A percentile compares a stretch with the other conserved stretches of the same genome.
These are phyloP conservation scores for Cercis canadensis DNA, from an alignment of 306 rosid species.

Conservation along the genomic window DNA sequence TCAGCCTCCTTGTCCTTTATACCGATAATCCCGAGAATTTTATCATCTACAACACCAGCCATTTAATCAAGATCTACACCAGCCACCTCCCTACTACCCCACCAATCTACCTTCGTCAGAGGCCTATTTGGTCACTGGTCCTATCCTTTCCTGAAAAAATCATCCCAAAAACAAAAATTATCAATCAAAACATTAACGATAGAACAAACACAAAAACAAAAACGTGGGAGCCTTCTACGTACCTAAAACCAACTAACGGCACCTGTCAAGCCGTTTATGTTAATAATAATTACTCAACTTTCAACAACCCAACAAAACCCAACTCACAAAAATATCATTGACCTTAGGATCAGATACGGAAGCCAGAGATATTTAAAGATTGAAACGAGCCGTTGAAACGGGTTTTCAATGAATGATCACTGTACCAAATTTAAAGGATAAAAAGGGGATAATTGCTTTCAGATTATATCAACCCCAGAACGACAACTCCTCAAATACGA, in stretches of 20 bases:
- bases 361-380: neutral
- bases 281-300: neutral
- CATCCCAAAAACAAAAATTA: neutral
- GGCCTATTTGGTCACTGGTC: conserved; percentile 40
- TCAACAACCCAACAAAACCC: conserved; percentile 10
- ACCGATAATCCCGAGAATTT: conserved; percentile 53
- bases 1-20: conserved; percentile 36
- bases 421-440: neutral
- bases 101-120: conserved; percentile 42
- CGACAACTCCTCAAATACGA: neutral
- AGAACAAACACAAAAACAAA: no score
- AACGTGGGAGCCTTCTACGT: no score
- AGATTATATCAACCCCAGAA: neutral
- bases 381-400: neutral
- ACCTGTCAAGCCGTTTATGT: neutral
- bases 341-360: conserved; percentile 1
- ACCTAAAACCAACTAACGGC: neutral
- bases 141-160: conserved; percentile 33
- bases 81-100: conserved; percentile 50
- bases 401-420: neutral
- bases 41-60: conserved; percentile 59
- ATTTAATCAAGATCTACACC: conserved; percentile 50
- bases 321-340: neutral
- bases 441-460: no score
- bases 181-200: neutral